Percentiles rank a stretch among this genome's conserved stretches.
Evolutionary conservation across 2,329 filamentous ascomycete species (phyloP).

Genomic region (Penicillium brevicompactum): DNA sequence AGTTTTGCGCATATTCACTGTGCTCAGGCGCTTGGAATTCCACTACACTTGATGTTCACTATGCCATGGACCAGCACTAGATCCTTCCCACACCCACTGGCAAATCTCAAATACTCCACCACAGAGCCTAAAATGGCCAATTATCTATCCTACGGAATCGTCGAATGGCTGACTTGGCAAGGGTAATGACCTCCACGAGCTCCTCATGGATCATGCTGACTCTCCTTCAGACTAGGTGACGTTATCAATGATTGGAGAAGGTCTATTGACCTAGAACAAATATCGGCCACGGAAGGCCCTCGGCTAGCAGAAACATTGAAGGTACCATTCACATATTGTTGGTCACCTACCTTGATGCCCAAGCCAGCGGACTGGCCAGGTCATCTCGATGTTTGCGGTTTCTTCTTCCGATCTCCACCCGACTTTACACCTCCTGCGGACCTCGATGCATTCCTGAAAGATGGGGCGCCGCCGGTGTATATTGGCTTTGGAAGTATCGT

Average conservation of each 20-base stretch:
- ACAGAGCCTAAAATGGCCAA: slow-evolving; percentile 40
- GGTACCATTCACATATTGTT: slow-evolving; percentile 44
- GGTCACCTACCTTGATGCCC: slow-evolving; percentile 40
- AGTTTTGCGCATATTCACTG: slow-evolving; percentile 53
- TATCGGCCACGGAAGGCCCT: slow-evolving; percentile 35
- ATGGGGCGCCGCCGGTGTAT: slow-evolving; percentile 53
- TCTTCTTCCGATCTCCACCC: slow-evolving; percentile 41
- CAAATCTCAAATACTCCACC: slow-evolving; percentile 43
- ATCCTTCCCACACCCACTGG: slow-evolving; percentile 50
- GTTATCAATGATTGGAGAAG: slow-evolving; percentile 45
- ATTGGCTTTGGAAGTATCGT: slow-evolving; percentile 60
- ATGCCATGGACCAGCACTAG: slow-evolving; percentile 51
- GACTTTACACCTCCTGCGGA: slow-evolving; percentile 41
- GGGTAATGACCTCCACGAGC: slow-evolving; percentile 27
- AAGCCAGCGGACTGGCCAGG: slow-evolving; percentile 38
- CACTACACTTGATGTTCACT: slow-evolving; percentile 52
- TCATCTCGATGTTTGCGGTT: slow-evolving; percentile 43
- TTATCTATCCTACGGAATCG: slow-evolving; percentile 46
- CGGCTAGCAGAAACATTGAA: slow-evolving; percentile 33
- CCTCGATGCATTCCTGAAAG: slow-evolving; percentile 45
- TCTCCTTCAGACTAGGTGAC: slow-evolving; percentile 35
- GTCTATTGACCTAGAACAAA: slow-evolving; percentile 39
- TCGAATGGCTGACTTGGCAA: slow-evolving; percentile 52
- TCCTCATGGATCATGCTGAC: not conserved
- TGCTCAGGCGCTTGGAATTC: slow-evolving; percentile 50